phyloP scores from a whole-genome alignment of 2,329 filamentous ascomycete genomes.

The Hypocreales sp. region DNA sequence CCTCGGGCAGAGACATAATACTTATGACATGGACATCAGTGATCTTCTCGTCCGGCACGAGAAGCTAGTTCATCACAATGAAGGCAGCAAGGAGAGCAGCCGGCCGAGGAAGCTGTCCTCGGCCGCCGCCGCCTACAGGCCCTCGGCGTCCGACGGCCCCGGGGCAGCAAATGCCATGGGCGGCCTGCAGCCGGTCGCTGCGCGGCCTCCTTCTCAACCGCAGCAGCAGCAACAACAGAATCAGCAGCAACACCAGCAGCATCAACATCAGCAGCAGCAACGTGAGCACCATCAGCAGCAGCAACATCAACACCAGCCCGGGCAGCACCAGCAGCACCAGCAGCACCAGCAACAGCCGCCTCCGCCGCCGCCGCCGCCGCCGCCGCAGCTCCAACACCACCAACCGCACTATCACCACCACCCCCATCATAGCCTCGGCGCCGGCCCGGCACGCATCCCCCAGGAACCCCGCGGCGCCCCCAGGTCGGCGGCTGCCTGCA shows the following conservation, averaged over 20 bases:
- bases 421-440: constrained; percentile 15
- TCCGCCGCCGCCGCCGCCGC: no score
- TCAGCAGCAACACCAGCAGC: no score
- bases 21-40: constrained; percentile 48
- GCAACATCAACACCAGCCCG: constrained; percentile 5
- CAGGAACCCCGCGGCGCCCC: constrained; percentile 30
- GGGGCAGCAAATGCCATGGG: neutral
- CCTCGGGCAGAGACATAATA: no score
- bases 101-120: constrained; percentile 37
- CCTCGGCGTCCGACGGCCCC: constrained; percentile 30
- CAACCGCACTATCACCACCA: constrained; percentile 22
- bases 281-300: constrained; percentile 3
- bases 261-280: no score
- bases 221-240: constrained; percentile 1
- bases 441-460: constrained; percentile 21
- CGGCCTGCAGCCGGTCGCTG: neutral
- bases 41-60: constrained; percentile 48
- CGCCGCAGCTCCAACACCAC: constrained; percentile 4
- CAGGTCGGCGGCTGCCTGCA: constrained; percentile 31
- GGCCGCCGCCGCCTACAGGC: constrained; percentile 24
- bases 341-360: constrained; percentile 7
- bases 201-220: constrained; percentile 2
- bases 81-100: constrained; percentile 37
- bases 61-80: constrained; percentile 48
- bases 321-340: constrained; percentile 5